Percentiles rank a stretch among this genome's conserved stretches.
These are phyloP conservation scores for Lentinus brumalis DNA, from an alignment of 768 basidiomycete species.

Conservation along the genomic window DNA sequence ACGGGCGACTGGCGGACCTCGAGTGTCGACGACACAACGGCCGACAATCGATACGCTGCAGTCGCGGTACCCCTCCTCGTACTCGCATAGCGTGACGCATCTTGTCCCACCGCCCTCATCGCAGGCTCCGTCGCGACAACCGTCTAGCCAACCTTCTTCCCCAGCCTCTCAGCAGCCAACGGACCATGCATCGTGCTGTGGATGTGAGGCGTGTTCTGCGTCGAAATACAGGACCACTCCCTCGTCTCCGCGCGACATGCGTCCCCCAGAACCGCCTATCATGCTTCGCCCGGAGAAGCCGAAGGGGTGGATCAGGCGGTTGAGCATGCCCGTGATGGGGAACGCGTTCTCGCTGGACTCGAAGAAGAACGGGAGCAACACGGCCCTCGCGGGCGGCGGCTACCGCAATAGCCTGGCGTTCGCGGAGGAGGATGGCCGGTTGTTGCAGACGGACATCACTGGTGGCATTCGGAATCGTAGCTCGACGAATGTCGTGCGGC, in stretches of 20 bases:
- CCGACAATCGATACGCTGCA: slow-evolving; percentile 4
- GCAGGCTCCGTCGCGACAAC: slow-evolving; percentile 19
- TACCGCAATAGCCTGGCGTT: slow-evolving; percentile 30
- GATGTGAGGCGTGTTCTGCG: slow-evolving; percentile 65
- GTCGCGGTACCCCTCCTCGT: slow-evolving; percentile 23
- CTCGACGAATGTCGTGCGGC: slow-evolving; percentile 49
- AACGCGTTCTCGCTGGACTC: slow-evolving; percentile 59
- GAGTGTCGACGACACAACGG: slow-evolving; percentile 21
- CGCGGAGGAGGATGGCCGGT: slow-evolving; percentile 52
- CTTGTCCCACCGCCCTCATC: slow-evolving; percentile 39
- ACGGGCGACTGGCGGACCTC: slow-evolving; percentile 28
- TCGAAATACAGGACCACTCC: slow-evolving; percentile 50
- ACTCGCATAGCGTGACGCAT: slow-evolving; percentile 47
- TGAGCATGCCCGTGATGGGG: slow-evolving; percentile 72
- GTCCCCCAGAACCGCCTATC: slow-evolving; percentile 46
- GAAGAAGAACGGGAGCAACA: slow-evolving; percentile 39
- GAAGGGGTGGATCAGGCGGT: slow-evolving; percentile 69
- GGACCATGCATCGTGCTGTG: slow-evolving; percentile 64
- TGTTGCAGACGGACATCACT: slow-evolving; percentile 34
- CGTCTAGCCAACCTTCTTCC: slow-evolving; percentile 28
- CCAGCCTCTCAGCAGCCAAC: slow-evolving; percentile 26
- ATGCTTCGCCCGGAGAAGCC: slow-evolving; percentile 55
- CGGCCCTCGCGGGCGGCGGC: slow-evolving; percentile 23
- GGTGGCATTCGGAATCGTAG: slow-evolving; percentile 51
- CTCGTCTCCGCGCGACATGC: slow-evolving; percentile 36